Evolutionary conservation across 2,329 filamentous ascomycete genomes (phyloP).

Genomic region (Geosmithia putterillii): DNA sequence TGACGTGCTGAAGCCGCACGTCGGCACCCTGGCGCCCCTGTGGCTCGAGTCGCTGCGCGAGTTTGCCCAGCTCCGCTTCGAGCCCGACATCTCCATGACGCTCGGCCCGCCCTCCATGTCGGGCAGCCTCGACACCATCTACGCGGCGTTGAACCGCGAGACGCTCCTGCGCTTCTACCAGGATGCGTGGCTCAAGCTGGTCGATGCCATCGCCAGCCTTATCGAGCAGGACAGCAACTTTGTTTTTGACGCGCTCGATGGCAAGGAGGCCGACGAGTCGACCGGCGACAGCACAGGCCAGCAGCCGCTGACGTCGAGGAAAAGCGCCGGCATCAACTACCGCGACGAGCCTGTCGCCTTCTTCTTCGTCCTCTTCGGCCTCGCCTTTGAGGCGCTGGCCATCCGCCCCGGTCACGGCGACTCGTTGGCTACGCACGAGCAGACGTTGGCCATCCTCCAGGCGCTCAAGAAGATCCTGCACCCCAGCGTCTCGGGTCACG

Average conservation of each 20-base stretch:
- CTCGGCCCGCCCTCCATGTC: constrained; percentile 70
- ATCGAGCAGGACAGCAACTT: constrained; percentile 98
- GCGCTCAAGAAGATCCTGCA: constrained; percentile 91
- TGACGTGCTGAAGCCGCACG: constrained; percentile 80
- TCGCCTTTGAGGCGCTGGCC: constrained; percentile 90
- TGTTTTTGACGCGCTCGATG: constrained; percentile 92
- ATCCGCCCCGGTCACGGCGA: constrained; percentile 48
- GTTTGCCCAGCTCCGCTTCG: constrained; percentile 85
- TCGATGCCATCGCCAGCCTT: constrained; percentile 91
- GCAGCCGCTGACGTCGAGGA: constrained; percentile 28
- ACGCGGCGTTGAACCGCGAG: constrained; percentile 87
- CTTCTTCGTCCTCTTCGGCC: constrained; percentile 95
- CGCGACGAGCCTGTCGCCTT: constrained; percentile 95
- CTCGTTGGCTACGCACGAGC: constrained; percentile 56
- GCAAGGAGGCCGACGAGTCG: constrained; percentile 48
- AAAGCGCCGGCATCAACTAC: constrained; percentile 82
- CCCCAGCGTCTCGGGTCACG: constrained; percentile 88
- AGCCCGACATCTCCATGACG: constrained; percentile 92
- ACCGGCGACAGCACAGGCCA: constrained; percentile 32
- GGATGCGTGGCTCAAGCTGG: constrained; percentile 89
- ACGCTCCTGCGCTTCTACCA: constrained; percentile 93
- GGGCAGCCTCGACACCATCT: constrained; percentile 83
- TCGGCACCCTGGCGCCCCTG: constrained; percentile 77
- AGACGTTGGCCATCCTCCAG: constrained; percentile 77
- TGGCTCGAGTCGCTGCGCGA: constrained; percentile 91